Percentiles rank a stretch among this genome's conserved stretches.
phyloP scores from a whole-genome alignment of 768 basidiomycete genomes.

The Tylopilus rubrobrunneus region DNA sequence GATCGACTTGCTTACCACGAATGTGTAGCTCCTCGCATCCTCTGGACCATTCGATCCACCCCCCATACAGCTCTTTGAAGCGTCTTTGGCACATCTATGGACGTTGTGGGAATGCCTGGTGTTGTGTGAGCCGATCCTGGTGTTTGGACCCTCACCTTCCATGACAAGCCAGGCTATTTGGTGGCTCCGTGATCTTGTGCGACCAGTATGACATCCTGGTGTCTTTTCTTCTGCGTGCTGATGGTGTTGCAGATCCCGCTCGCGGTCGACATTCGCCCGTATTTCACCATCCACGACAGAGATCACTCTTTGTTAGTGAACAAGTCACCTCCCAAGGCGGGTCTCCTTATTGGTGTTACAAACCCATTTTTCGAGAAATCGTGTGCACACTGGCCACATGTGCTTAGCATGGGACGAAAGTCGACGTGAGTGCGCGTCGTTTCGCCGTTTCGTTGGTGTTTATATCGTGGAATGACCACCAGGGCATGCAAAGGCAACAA shows the following conservation, averaged over 20 bases:
- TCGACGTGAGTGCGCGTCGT: conserved; percentile 35
- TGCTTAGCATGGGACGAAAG: conserved; percentile 62
- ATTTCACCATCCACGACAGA: conserved; percentile 95
- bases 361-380: conserved; percentile 82
- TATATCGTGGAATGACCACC: not conserved
- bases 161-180: conserved; percentile 85
- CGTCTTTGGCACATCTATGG: conserved; percentile 65
- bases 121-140: conserved; percentile 83
- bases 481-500: conserved; percentile 7
- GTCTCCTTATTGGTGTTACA: conserved; percentile 78
- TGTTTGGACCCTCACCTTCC: conserved; percentile 77
- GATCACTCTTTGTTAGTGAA: conserved; percentile 76
- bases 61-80: conserved; percentile 59
- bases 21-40: conserved; percentile 63
- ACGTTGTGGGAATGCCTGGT: conserved; percentile 93
- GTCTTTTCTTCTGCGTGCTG: not conserved
- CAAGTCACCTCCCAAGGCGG: conserved; percentile 73
- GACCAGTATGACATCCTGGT: conserved; percentile 56
- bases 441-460: not conserved
- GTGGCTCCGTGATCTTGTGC: conserved; percentile 86
- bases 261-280: conserved; percentile 84
- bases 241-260: conserved; percentile 77
- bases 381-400: conserved; percentile 84
- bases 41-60: conserved; percentile 55
- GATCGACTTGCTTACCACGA: not conserved